Evolutionary conservation across 2,329 filamentous ascomycete genomes (phyloP).

Genomic region (Colletotrichum coccodes): DNA sequence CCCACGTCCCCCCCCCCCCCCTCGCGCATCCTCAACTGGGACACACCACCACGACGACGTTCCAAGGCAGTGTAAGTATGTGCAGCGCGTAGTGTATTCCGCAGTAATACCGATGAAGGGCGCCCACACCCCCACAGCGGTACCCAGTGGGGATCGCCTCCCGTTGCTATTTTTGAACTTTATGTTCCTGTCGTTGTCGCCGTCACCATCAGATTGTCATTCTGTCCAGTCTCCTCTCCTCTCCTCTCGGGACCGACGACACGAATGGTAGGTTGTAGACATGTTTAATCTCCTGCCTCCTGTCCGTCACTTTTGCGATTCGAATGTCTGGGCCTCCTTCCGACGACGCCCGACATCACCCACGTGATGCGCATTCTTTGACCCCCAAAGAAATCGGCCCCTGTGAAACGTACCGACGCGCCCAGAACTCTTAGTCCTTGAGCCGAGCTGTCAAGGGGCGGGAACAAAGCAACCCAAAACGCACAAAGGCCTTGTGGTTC

Average conservation of each 20-base stretch:
- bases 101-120: background rate
- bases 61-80: background rate
- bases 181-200: background rate
- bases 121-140: background rate
- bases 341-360: background rate
- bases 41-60: background rate
- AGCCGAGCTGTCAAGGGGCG: background rate
- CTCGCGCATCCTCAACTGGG: too few species aligned
- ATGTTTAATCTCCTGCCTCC: background rate
- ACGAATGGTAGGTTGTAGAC: background rate
- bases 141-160: background rate
- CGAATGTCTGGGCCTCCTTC: background rate
- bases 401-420: background rate
- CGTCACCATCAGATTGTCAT: background rate
- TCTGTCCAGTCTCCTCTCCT: background rate
- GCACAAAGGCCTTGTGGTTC: background rate
- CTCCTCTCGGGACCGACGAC: background rate
- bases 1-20: too few species aligned
- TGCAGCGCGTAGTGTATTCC: background rate
- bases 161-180: slow-evolving; percentile 9
- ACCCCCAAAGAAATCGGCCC: background rate
- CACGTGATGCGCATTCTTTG: background rate
- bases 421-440: background rate
- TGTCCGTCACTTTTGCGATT: background rate
- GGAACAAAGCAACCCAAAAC: background rate